Percentiles rank a stretch among this genome's conserved stretches.
phyloP scores from a whole-genome alignment of 1,284 basidiomycete genomes.

The Phlebopus sp. region DNA sequence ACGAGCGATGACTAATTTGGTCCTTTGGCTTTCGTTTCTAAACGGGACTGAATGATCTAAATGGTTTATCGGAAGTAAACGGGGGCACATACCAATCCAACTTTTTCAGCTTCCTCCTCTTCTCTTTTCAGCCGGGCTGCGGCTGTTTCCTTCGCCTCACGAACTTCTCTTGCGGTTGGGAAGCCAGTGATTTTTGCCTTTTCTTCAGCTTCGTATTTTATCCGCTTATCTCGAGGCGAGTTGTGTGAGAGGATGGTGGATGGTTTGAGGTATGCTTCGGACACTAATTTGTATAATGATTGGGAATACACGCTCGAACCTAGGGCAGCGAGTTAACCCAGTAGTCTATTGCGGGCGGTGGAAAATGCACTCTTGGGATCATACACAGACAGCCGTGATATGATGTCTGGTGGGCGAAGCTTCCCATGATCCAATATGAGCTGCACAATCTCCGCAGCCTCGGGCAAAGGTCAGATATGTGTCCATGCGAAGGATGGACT shows the following conservation, averaged over 20 bases:
- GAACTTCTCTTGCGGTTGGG: conserved; percentile 72
- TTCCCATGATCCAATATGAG: conserved; percentile 84
- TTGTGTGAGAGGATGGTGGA: conserved; percentile 69
- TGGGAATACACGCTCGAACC: conserved; percentile 53
- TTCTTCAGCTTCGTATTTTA: conserved; percentile 73
- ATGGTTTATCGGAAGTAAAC: neutral
- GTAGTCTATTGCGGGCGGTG: neutral
- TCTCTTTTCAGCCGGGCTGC: conserved; percentile 60
- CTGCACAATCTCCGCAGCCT: conserved; percentile 77
- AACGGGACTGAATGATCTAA: conserved; percentile 12
- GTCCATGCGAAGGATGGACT: neutral
- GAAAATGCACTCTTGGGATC: conserved; percentile 56
- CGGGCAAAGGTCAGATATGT: neutral
- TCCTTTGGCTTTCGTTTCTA: conserved; percentile 65
- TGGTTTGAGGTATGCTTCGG: conserved; percentile 65
- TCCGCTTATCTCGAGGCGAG: conserved; percentile 72
- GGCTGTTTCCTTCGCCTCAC: conserved; percentile 65
- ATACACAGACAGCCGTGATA: conserved; percentile 49
- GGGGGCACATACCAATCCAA: conserved; percentile 58
- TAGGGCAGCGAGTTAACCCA: conserved; percentile 24
- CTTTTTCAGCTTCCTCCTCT: conserved; percentile 67
- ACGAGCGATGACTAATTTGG: conserved; percentile 41
- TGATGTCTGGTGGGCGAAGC: conserved; percentile 72
- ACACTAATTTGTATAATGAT: conserved; percentile 63
- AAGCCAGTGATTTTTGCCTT: conserved; percentile 67